Evolutionary conservation across 2,329 filamentous ascomycete species (phyloP), one percentile per base, ranked within the genome.

Genomic region (Pseudocercospora pini-densiflorae): DNA sequence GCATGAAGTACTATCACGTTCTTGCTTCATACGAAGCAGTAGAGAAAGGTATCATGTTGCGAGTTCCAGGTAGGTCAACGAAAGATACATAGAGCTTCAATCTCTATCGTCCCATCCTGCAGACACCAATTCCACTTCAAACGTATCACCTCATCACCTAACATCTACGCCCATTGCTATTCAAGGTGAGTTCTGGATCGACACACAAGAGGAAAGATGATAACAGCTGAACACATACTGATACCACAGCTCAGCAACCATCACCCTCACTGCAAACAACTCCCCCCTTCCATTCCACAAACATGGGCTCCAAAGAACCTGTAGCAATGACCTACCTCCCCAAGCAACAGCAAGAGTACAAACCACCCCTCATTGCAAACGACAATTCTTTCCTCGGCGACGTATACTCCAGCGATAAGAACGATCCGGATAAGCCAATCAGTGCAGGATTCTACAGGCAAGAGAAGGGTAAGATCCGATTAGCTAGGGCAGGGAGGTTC

Each of bases 341-440:
- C 59, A 82, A 88, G 73, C 87, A 87, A 0, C 87, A 90, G 75
- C 83, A 81, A 27, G 81, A 79, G 45, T 90, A 86, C 79, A 87
- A 89, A 73, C 88, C 88, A 3, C 88, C 88, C 5, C 83, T 89
- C 57, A 88, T 91, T 67, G 87, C 88, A 40, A 89, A 89, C 72
- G 86, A 90, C 68, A 91, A 91, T 73, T 88, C 88, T 31, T 91
- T 83, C 75, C 83, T 91, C 3, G 88, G 88, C 49, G 89, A 91
- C 72, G 80, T 91, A 29, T 81, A 74, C 9, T 73, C 71, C 40
- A 88, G 84, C 63, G 83, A 87, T 63, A 81, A 85, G 57, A 80
- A 82, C 64, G 83, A 87, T 76, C 77, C 85, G 14, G 83, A 86
- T 10, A 86, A 85, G 72, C 89, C 89, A 65, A 85, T 91, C 66